Conservation (phyloP, 345 rosid genomes). For the Gossypium turneri region DNA sequence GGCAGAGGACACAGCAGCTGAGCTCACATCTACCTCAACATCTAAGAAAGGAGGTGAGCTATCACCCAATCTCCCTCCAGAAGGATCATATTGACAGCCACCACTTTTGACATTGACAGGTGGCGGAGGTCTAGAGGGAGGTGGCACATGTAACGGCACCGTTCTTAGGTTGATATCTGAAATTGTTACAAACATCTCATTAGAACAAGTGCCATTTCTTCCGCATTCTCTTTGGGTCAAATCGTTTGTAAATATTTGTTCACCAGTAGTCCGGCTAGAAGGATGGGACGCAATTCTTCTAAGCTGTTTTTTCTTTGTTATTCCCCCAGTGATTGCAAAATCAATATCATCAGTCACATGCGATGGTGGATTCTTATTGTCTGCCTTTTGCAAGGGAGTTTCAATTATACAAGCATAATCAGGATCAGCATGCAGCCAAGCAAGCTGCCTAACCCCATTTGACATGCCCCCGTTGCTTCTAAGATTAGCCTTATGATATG, state of each 20-base stretch:
- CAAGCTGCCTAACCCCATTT: constrained; percentile 46
- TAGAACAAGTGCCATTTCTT: constrained; percentile 37
- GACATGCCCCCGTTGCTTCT: constrained; percentile 29
- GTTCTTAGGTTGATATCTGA: constrained; percentile 78
- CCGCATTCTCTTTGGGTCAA: constrained; percentile 26
- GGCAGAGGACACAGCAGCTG: background rate
- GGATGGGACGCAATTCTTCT: constrained; percentile 41
- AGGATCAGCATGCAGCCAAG: constrained; percentile 42
- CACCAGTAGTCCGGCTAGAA: constrained; percentile 18
- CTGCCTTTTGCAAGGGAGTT: constrained; percentile 28
- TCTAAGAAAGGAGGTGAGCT: background rate
- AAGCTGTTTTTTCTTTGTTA: constrained; percentile 33
- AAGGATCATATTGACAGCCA: constrained; percentile 30
- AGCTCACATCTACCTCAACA: background rate
- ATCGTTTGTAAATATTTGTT: constrained; percentile 31
- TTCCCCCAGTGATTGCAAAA: constrained; percentile 29
- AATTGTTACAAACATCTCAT: constrained; percentile 56
- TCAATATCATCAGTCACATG: constrained; percentile 30
- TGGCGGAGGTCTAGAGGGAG: constrained; percentile 83
- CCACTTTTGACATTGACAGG: constrained; percentile 32
- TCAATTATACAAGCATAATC: constrained; percentile 57
- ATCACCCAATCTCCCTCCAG: background rate
- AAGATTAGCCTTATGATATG: constrained; percentile 57
- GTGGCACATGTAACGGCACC: constrained; percentile 69
- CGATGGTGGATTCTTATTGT: constrained; percentile 21